Evolutionary conservation across 345 rosid genomes (phyloP), one percentile per base, ranked within the genome.

Genomic region (Euphorbia pulcherrima): DNA sequence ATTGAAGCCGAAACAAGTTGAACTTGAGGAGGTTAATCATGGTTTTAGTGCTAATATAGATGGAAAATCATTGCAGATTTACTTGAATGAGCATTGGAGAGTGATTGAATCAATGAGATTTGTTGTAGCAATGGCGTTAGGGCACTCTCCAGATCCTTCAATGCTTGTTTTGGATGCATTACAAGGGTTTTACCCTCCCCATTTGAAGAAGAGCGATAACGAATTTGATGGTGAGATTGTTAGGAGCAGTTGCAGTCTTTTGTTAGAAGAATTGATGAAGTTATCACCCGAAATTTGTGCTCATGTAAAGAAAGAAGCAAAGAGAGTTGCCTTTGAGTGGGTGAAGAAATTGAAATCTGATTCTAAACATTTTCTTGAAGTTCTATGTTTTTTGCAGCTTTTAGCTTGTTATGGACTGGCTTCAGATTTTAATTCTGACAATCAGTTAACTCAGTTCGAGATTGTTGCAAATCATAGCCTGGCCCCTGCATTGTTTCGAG

Each of bases 151-250:
- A 4, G 78, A 86, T 54, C 95, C 95, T 37, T 83, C 85, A 20
- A 82, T 76, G 75, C 83, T 88, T 64, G 89, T 85, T 60, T 65
- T 88, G 57, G 87, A 81, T 79, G 83, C 88, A 47, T 62, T 88
- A 69, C 55, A 79, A 67, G 82, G 80, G 47, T 82, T 83, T 67
- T 74, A 68, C 70, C 79, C 84, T 26, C 54, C 67, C 52, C 77
- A 72, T 60, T 69, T 74, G 70, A 79, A 54, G 58, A 74, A 68
- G 5, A 72, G 71, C 33, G 66, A 29, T 27, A 24, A 20, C 54
- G 74, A 73, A 66, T 78, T 70, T 54, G 80, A 82, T 48, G 74
- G 60, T 54, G 58, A 35, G 64, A 59, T 66, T 74, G 77, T 81
- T 23, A 78, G 80, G 63, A 72, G 74, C 69, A 82, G 74, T 69